A percentile compares a stretch with the other conserved stretches of the same genome.
Conservation (phyloP, 331 rosid species). For the Rosa hybrid region DNA sequence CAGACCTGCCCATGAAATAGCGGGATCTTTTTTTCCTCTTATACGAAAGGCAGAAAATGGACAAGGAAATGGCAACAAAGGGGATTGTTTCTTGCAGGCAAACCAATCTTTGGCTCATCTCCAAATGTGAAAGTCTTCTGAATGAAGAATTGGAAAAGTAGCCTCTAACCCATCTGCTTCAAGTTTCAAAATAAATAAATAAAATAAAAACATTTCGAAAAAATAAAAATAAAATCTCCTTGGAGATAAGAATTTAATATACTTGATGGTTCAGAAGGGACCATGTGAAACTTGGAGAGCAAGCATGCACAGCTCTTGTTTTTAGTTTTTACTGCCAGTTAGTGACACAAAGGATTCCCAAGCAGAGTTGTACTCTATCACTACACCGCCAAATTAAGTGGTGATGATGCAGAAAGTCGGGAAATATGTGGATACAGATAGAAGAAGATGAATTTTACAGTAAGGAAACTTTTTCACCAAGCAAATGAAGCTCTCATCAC, state of each 20-base stretch:
- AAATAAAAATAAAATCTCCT: not conserved
- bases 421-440: not conserved
- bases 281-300: not conserved
- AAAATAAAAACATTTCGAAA: not conserved
- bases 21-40: not conserved
- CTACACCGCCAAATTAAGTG: not conserved
- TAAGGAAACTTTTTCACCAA: not conserved
- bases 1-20: not conserved
- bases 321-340: slow-evolving; percentile 3
- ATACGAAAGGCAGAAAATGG: not conserved
- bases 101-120: not conserved
- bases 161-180: slow-evolving; percentile 7
- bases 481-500: not conserved
- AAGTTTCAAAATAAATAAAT: not conserved
- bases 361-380: not conserved
- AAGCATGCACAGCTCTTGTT: not conserved
- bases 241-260: not conserved
- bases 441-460: not conserved
- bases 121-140: not conserved
- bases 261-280: not conserved
- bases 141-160: not conserved
- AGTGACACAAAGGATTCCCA: not conserved
- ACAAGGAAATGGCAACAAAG: not conserved
- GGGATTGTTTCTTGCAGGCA: not conserved
- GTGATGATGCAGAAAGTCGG: not conserved